These are phyloP conservation scores for Gleditsia sinensis DNA, from an alignment of 306 rosid genomes.

Conservation along the genomic window DNA sequence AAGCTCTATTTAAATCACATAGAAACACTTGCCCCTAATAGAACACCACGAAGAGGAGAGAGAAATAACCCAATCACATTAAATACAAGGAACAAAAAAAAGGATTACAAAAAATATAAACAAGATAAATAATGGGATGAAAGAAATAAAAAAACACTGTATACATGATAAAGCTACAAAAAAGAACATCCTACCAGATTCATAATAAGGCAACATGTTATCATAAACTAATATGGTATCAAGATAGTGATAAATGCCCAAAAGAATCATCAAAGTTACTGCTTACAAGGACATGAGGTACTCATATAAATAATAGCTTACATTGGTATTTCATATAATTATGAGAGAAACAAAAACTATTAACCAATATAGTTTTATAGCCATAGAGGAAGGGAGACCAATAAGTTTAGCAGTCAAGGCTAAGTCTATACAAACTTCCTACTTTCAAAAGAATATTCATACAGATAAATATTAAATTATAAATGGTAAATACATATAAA, in stretches of 20 bases:
- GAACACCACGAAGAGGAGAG: too few relatives aligned
- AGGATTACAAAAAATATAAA: too few relatives aligned
- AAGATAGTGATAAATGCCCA: neutral
- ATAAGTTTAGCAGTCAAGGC: neutral
- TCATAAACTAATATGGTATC: neutral
- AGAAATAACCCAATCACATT: too few relatives aligned
- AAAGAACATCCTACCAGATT: neutral
- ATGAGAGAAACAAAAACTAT: too few relatives aligned
- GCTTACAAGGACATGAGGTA: neutral
- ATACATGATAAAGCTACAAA: neutral
- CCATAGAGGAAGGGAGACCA: too few relatives aligned
- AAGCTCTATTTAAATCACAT: too few relatives aligned
- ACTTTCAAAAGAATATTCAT: neutral
- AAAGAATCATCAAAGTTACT: neutral
- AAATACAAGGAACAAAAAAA: too few relatives aligned
- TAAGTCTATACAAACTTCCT: neutral
- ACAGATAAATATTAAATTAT: neutral
- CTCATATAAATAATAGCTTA: neutral
- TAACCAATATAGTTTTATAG: too few relatives aligned
- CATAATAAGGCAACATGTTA: neutral
- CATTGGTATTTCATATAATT: neutral
- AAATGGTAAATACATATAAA: too few relatives aligned
- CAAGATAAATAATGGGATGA: neutral
- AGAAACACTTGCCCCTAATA: too few relatives aligned
- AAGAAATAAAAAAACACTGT: too few relatives aligned